A percentile compares a stretch with the other conserved stretches of the same genome.
phyloP scores from a whole-genome alignment of 2,329 filamentous ascomycete genomes.

The Alternaria sp. region DNA sequence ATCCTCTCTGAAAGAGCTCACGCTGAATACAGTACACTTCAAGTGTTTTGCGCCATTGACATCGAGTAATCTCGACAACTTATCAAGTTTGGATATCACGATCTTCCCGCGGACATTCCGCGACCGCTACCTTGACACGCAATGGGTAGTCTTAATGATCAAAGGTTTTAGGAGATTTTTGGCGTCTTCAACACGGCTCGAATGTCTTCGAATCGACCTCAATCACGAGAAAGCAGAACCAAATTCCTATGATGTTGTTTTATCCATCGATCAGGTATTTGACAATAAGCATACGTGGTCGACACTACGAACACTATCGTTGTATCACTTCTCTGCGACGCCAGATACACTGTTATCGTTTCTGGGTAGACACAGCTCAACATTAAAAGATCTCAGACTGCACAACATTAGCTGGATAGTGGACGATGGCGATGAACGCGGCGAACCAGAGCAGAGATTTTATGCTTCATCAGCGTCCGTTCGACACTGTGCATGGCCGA shows the following conservation, averaged over 20 bases:
- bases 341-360: constrained; percentile 9
- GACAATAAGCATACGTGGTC: constrained; percentile 2
- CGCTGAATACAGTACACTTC: background rate
- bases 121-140: too few relatives aligned
- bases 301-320: constrained; percentile 16
- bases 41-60: background rate
- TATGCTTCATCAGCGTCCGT: background rate
- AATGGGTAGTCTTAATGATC: background rate
- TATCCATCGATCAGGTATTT: background rate
- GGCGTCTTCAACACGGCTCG: background rate
- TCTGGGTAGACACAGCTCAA: constrained; percentile 14
- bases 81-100: constrained; percentile 10
- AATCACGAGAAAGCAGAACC: too few relatives aligned
- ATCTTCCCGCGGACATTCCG: background rate
- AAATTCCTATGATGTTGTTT: too few relatives aligned
- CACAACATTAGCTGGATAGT: background rate
- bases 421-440: background rate
- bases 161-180: background rate
- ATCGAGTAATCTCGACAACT: background rate
- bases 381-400: constrained; percentile 19
- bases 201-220: constrained; percentile 12
- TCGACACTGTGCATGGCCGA: background rate
- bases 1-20: background rate
- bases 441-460: background rate
- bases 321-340: constrained; percentile 13